Evolutionary conservation across 2,329 filamentous ascomycete genomes (phyloP).

Genomic region (Penicillium sp.): DNA sequence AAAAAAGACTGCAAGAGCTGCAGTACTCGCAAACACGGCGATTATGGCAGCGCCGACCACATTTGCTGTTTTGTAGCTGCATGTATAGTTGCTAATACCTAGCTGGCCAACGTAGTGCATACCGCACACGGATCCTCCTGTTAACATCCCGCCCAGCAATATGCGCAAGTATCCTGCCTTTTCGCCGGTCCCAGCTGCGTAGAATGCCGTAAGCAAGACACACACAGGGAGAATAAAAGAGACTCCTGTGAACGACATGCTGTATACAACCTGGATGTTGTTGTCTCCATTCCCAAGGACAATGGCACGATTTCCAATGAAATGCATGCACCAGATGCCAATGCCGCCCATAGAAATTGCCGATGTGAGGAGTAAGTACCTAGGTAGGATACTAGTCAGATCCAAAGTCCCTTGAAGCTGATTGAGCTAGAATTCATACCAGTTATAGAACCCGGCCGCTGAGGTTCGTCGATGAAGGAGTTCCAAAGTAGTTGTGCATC

Average conservation of each 20-base stretch:
- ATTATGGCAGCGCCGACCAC: constrained; percentile 74
- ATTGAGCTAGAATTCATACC: constrained; percentile 53
- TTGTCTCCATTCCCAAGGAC: constrained; percentile 67
- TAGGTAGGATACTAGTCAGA: constrained; percentile 34
- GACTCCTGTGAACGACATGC: constrained; percentile 70
- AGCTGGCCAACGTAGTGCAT: constrained; percentile 92
- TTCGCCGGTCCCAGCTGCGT: constrained; percentile 67
- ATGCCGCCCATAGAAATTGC: constrained; percentile 75
- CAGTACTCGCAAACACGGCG: constrained; percentile 71
- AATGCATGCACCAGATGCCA: constrained; percentile 80
- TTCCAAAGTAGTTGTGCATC: constrained; percentile 79
- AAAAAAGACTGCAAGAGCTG: constrained; percentile 77
- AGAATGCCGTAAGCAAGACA: constrained; percentile 74
- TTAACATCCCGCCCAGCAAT: constrained; percentile 67
- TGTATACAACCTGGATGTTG: constrained; percentile 75
- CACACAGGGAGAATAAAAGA: constrained; percentile 81
- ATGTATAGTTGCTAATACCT: constrained; percentile 76
- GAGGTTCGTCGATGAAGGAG: constrained; percentile 78
- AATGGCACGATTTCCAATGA: constrained; percentile 81
- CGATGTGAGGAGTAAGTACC: constrained; percentile 66
- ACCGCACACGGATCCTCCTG: constrained; percentile 75
- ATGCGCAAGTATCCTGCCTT: constrained; percentile 64
- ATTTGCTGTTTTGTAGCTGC: constrained; percentile 63
- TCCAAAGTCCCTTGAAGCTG: neutral
- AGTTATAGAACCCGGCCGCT: constrained; percentile 69